Conservation (phyloP, 306 rosid genomes). For the Pueraria montana region DNA sequence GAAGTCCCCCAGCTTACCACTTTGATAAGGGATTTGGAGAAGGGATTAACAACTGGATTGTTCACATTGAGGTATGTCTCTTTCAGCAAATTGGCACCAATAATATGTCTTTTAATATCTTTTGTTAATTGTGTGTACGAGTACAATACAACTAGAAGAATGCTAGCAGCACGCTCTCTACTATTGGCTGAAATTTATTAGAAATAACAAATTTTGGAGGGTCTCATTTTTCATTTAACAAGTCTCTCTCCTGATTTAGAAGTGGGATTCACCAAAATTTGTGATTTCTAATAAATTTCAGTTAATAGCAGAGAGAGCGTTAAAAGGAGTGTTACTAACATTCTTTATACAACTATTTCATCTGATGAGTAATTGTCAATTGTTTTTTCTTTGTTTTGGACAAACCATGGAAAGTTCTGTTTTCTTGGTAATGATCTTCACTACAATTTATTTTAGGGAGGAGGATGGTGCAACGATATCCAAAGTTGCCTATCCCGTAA, state of each 20-base stretch:
- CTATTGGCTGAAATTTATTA: too few relatives aligned
- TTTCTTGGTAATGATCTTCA: constrained; percentile 14
- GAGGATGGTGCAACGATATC: constrained; percentile 88
- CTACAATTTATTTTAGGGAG: constrained; percentile 68
- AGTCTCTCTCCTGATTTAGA: too few relatives aligned
- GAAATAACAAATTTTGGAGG: too few relatives aligned
- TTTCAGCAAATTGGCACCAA: constrained; percentile 34
- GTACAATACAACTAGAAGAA: too few relatives aligned
- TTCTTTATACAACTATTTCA: too few relatives aligned
- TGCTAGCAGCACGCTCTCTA: too few relatives aligned
- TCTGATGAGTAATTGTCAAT: not conserved
- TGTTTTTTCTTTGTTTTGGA: not conserved
- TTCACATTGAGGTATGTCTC: constrained; percentile 79
- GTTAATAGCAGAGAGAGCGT: too few relatives aligned
- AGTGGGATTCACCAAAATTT: too few relatives aligned
- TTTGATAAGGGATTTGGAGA: constrained; percentile 71
- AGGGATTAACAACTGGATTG: constrained; percentile 83
- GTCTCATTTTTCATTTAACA: too few relatives aligned
- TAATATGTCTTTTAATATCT: not conserved
- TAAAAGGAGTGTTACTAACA: too few relatives aligned
- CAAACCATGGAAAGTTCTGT: not conserved
- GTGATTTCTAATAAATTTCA: too few relatives aligned
- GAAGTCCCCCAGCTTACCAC: constrained; percentile 97
- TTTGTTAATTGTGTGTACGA: too few relatives aligned
- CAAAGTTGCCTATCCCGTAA: constrained; percentile 67